Evolutionary conservation across 306 rosid species (phyloP), one percentile per base, ranked within the genome.

Genomic region (Prunus mira): DNA sequence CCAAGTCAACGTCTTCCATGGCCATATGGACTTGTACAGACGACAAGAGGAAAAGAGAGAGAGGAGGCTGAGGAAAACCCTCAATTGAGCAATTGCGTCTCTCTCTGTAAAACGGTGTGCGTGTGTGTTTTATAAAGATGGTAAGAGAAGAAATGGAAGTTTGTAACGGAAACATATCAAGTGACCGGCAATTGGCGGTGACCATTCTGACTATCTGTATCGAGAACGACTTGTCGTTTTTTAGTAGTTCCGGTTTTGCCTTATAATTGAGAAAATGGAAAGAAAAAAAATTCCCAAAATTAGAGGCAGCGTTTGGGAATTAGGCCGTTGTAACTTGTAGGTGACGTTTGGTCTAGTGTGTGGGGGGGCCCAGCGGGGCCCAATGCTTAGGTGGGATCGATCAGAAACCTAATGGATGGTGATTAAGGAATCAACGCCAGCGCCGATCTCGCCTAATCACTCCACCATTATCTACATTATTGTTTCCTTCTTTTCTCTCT

Each of bases 111-210:
- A 63, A 63, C 22, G 67, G 55, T 6, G 52, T 14, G 34, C 25
- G 32, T 4, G 49, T 10, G 60, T 17, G 38, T 24, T 11, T 45
- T 52, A 25, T 78, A 78, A 10, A 67, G 20, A 32, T 17, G 28
- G 1, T 11, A 4, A 12, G 56, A 8, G 9, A 6, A 12, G 54
- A 2, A 25, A 43, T 1, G 7, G 2, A 68, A 51, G 43, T 17
- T 45, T n/a, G 70, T 32, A 80, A 83, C 84, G 84, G 84, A 52
- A 57, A 80, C 49, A 14, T 30, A 18, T 57, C 60, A 19, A 12
- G 77, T 55, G 79, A 84, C 87, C 77, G 84, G 79, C 72, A 70
- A 67, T 30, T 8, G 4, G 70, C 87, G 82, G 87, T 80, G 20
- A 17, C 41, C 3, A 19, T 5, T 20, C 27, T 19, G 67, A 14